Evolutionary conservation across 2,329 filamentous ascomycete species (phyloP).

Genomic region (Cordyceps javanica): DNA sequence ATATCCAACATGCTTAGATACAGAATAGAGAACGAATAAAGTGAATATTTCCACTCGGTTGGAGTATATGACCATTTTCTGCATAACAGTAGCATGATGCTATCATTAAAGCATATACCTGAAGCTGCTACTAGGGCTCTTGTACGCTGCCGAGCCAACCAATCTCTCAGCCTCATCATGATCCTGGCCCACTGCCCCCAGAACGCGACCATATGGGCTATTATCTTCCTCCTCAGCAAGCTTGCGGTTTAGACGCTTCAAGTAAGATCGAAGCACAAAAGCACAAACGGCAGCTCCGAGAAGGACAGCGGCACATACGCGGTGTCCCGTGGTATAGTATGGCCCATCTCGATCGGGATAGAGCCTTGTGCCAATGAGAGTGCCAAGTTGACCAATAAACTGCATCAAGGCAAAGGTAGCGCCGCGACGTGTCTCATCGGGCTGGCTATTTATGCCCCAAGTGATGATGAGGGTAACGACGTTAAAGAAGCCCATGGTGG

Average conservation of each 20-base stretch:
- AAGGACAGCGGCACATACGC: constrained; percentile 58
- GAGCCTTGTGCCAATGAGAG: constrained; percentile 60
- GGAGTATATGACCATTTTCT: neutral
- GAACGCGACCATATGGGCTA: constrained; percentile 9
- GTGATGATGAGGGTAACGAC: constrained; percentile 79
- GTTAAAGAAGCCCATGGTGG: constrained; percentile 73
- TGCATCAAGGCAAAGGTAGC: constrained; percentile 77
- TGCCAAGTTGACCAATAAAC: constrained; percentile 73
- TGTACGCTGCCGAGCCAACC: constrained; percentile 26
- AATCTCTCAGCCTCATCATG: constrained; percentile 34
- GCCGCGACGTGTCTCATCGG: constrained; percentile 61
- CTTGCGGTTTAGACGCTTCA: constrained; percentile 45
- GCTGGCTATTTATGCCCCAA: constrained; percentile 85
- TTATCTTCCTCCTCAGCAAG: constrained; percentile 32
- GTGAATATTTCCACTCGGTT: neutral
- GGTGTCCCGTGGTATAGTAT: constrained; percentile 59
- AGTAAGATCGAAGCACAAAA: constrained; percentile 43
- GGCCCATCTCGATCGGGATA: constrained; percentile 57
- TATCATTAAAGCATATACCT: constrained; percentile 40
- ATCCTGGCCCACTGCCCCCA: neutral
- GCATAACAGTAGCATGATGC: neutral
- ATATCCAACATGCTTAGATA: constrained; percentile 7
- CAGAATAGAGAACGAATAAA: constrained; percentile 2
- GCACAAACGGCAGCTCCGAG: constrained; percentile 52
- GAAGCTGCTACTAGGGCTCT: constrained; percentile 26